Conservation (phyloP, 176 grass and related monocot genomes). For the Eragrostis nindensis region DNA sequence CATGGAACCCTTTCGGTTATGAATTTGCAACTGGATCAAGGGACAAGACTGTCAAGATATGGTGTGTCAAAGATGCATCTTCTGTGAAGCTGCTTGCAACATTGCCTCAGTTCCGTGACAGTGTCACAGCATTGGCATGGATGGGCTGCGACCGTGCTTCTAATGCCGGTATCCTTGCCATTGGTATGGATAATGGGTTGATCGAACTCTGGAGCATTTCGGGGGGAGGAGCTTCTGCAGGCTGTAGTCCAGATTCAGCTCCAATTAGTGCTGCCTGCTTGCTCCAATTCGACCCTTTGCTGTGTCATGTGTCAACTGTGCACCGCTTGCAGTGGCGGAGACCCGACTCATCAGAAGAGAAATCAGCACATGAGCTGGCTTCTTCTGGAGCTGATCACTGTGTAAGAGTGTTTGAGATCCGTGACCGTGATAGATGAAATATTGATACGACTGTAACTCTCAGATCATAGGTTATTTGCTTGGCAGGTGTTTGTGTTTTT, state of each 20-base stretch:
- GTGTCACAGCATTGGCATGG: constrained; percentile 95
- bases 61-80: constrained; percentile 63
- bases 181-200: constrained; percentile 91
- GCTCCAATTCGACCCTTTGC: constrained; percentile 61
- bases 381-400: constrained; percentile 96
- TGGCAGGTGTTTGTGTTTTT: constrained; percentile 16
- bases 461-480: background rate
- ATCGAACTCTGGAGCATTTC: constrained; percentile 87
- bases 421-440: constrained; percentile 44
- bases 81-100: constrained; percentile 68
- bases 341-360: constrained; percentile 27
- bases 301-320: constrained; percentile 84
- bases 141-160: constrained; percentile 52
- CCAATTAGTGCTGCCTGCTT: constrained; percentile 49
- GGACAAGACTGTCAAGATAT: constrained; percentile 97
- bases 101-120: constrained; percentile 81
- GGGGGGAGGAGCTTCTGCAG: constrained; percentile 31
- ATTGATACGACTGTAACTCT: background rate
- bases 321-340: constrained; percentile 73
- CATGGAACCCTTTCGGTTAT: constrained; percentile 84
- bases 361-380: constrained; percentile 56
- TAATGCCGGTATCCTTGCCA: constrained; percentile 65
- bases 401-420: constrained; percentile 78
- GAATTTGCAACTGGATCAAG: constrained; percentile 97
- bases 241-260: constrained; percentile 1